Evolutionary conservation across 2,329 filamentous ascomycete genomes (phyloP), one percentile per base, ranked within the genome.

Genomic region (Thermothelomyces thermophilus): DNA sequence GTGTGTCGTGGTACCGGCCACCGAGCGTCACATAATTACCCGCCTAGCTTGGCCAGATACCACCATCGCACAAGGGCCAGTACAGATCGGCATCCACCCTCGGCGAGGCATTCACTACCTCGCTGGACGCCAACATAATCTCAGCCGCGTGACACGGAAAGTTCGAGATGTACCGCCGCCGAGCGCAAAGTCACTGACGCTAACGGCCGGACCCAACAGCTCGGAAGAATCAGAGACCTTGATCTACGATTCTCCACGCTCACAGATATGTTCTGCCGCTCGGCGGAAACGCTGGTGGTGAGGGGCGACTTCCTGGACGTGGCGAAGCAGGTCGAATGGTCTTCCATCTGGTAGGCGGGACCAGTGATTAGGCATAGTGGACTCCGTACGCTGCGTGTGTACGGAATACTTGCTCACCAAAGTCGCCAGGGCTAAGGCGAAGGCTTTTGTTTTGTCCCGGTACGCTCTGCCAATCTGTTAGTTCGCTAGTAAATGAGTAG

Each of bases 111-210:
- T 66, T 64, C 24, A 77, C 63, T 11, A 78, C 64, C 0, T 60
- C 52, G 0, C 75, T 75, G 10, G 68, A 64, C 0, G 71, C 69
- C 1, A 76, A 64, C 0, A 80, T 74, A 8, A 80, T 64, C 54
- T 77, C 64, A 73, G 3, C 77, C 75, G 22, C 69, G 61, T 0
- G 61, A 62, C 0, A 68, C 67, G 2, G 70, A 67, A 75, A 72
- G 62, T 68, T 77, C 1, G 72, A 73, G 20, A 76, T 69, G 10
- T n/a, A n/a, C 76, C 76, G 24, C 75, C 72, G 6, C 72, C 72
- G 0, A 75, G 66, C 3, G 70, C 56, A 22, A 74, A 63, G 1
- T 73, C 74, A 4, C 68, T 64, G 1, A 75, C 71, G 13, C 72
- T 72, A 9, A 74, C 71, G 1, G 67, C 63, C 13, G 73, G 58